Conservation (phyloP, 2,329 filamentous ascomycete genomes). For the Xylariaceae sp. region DNA sequence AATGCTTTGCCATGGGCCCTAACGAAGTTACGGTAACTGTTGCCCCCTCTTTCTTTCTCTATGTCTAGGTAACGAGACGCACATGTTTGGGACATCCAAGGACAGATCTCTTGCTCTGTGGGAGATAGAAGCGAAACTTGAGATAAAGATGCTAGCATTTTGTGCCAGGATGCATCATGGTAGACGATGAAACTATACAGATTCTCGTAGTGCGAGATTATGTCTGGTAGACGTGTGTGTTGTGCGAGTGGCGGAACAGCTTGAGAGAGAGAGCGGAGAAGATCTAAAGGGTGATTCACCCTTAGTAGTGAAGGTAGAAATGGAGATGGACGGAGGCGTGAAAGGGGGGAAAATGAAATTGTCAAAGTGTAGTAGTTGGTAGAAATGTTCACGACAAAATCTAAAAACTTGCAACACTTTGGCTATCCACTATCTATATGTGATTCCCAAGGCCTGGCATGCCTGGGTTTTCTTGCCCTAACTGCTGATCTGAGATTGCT, state of each 20-base stretch:
- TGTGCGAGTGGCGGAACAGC: conserved; percentile 10
- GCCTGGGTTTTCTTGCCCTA: too few relatives aligned
- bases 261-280: too few relatives aligned
- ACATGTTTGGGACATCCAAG: conserved; percentile 13
- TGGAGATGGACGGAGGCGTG: too few relatives aligned
- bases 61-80: conserved; percentile 8
- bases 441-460: too few relatives aligned
- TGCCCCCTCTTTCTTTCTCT: conserved; percentile 7
- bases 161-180: conserved; percentile 14
- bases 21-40: conserved; percentile 24
- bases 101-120: conserved; percentile 8
- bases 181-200: conserved; percentile 4
- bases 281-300: too few relatives aligned
- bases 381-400: too few relatives aligned
- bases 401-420: too few relatives aligned
- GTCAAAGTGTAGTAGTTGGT: too few relatives aligned
- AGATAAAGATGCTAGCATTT: conserved; percentile 12
- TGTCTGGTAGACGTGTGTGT: conserved; percentile 7
- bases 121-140: conserved; percentile 7
- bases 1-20: conserved; percentile 25
- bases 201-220: conserved; percentile 13
- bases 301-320: too few relatives aligned
- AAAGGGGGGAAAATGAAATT: too few relatives aligned
- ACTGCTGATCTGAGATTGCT: too few relatives aligned
- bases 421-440: too few relatives aligned